Evolutionary conservation across 2,329 filamentous ascomycete species (phyloP).

Genomic region (Byssochlamys sp.): DNA sequence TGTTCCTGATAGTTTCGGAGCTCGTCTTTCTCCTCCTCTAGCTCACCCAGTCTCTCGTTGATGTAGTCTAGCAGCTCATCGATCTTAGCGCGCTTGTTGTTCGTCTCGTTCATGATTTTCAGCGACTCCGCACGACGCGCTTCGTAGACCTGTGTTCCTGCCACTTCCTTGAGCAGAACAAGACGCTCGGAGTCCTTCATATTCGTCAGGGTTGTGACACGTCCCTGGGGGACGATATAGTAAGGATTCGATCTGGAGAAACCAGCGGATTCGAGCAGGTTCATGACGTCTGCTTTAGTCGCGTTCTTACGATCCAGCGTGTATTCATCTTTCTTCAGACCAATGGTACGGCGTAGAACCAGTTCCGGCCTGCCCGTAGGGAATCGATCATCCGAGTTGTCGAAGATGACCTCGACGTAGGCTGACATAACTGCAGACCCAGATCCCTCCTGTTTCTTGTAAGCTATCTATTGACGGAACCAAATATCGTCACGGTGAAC

Average conservation of each 20-base stretch:
- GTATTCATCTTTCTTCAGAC: slow-evolving; percentile 96
- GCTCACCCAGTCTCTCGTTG: slow-evolving; percentile 73
- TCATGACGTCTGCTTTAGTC: slow-evolving; percentile 87
- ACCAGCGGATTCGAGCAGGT: slow-evolving; percentile 86
- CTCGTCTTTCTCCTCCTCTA: slow-evolving; percentile 96
- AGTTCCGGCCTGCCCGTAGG: slow-evolving; percentile 86
- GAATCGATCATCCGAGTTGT: slow-evolving; percentile 93
- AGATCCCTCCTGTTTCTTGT: slow-evolving; percentile 62
- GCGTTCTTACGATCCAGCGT: slow-evolving; percentile 94
- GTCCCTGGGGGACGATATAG: slow-evolving; percentile 96
- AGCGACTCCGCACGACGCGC: slow-evolving; percentile 79
- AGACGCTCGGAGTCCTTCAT: slow-evolving; percentile 95
- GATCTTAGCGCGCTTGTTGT: slow-evolving; percentile 88
- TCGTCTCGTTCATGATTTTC: slow-evolving; percentile 94
- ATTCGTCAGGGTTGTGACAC: slow-evolving; percentile 89
- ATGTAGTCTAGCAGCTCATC: slow-evolving; percentile 88
- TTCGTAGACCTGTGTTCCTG: slow-evolving; percentile 94
- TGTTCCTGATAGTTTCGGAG: slow-evolving; percentile 88
- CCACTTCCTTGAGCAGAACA: slow-evolving; percentile 90
- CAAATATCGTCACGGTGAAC: slow-evolving; percentile 8
- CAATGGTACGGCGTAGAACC: slow-evolving; percentile 84
- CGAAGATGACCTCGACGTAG: slow-evolving; percentile 98
- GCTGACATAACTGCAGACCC: slow-evolving; percentile 97
- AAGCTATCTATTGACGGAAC: slow-evolving; percentile 10
- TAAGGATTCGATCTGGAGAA: slow-evolving; percentile 97